Conservation (phyloP, 345 rosid genomes). For the Populus euphratica region DNA sequence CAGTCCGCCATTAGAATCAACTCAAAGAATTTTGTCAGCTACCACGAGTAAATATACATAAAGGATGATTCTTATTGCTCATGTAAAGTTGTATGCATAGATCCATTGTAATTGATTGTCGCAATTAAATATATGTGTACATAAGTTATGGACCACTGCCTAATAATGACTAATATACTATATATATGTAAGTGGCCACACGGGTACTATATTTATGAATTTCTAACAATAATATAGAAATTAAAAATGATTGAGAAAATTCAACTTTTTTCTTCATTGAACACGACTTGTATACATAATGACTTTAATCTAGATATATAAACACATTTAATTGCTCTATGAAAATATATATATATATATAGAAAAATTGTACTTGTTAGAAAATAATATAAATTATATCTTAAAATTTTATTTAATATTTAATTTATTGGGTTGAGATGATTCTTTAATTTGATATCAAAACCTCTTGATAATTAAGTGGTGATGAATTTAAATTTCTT, state of each 20-base stretch:
- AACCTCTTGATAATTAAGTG: too few relatives aligned
- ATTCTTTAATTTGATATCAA: too few relatives aligned
- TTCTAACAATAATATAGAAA: background rate
- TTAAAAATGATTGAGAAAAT: too few relatives aligned
- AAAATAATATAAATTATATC: too few relatives aligned
- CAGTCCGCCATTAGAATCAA: background rate
- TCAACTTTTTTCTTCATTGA: too few relatives aligned
- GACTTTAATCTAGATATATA: background rate
- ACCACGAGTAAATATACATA: background rate
- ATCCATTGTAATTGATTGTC: background rate
- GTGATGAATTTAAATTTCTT: too few relatives aligned
- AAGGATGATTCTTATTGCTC: background rate
- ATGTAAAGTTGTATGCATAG: background rate
- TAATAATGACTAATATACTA: background rate
- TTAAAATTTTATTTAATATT: too few relatives aligned
- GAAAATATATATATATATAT: too few relatives aligned
- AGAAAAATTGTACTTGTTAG: too few relatives aligned
- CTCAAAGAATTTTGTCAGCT: background rate
- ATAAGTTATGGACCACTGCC: constrained; percentile 1
- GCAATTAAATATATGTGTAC: background rate
- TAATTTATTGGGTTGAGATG: too few relatives aligned
- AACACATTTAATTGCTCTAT: too few relatives aligned
- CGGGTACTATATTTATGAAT: background rate
- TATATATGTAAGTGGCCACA: background rate
- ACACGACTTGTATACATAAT: background rate